Evolutionary conservation across 495 filamentous ascomycete species (phyloP).

Genomic region (Aspergillus hancockii): DNA sequence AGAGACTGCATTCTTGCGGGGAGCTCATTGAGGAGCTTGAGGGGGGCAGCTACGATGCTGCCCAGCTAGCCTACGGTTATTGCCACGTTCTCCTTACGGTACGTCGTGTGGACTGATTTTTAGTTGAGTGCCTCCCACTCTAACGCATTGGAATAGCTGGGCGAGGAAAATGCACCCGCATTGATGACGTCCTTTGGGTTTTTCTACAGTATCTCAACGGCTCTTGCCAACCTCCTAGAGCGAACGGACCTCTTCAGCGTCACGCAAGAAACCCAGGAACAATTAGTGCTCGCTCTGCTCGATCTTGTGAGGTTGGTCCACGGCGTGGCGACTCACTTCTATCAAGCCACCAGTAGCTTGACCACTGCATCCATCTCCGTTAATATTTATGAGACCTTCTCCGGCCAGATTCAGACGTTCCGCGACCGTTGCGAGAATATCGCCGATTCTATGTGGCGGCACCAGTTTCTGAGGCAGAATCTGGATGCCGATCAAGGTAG

Average conservation of each 20-base stretch:
- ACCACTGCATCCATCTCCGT: slow-evolving; percentile 29
- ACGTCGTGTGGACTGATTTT: too few species aligned
- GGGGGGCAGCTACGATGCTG: slow-evolving; percentile 37
- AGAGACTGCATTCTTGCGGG: slow-evolving; percentile 34
- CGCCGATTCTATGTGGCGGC: slow-evolving; percentile 39
- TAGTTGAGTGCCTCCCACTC: too few species aligned
- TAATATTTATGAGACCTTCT: slow-evolving; percentile 36
- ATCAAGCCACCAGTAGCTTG: slow-evolving; percentile 27
- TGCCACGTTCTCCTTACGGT: slow-evolving; percentile 38
- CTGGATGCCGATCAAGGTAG: slow-evolving; percentile 25
- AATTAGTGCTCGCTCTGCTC: slow-evolving; percentile 36
- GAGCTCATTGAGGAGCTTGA: slow-evolving; percentile 35
- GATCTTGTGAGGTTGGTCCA: slow-evolving; percentile 38
- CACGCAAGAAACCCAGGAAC: slow-evolving; percentile 40
- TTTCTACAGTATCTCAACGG: slow-evolving; percentile 37
- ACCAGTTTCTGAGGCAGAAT: slow-evolving; percentile 31
- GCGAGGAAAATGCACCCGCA: slow-evolving; percentile 34
- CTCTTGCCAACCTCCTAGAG: slow-evolving; percentile 38
- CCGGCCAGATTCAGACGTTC: slow-evolving; percentile 33
- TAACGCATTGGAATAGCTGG: too few species aligned
- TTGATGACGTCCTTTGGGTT: slow-evolving; percentile 40
- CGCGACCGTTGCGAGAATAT: slow-evolving; percentile 33
- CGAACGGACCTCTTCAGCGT: slow-evolving; percentile 37
- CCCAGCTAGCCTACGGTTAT: slow-evolving; percentile 38
- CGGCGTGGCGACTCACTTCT: slow-evolving; percentile 35